Percentiles rank a stretch among this genome's conserved stretches.
Evolutionary conservation across 1,139 yeast species (phyloP).

Genomic region (Yamadazyma epiphylla): DNA sequence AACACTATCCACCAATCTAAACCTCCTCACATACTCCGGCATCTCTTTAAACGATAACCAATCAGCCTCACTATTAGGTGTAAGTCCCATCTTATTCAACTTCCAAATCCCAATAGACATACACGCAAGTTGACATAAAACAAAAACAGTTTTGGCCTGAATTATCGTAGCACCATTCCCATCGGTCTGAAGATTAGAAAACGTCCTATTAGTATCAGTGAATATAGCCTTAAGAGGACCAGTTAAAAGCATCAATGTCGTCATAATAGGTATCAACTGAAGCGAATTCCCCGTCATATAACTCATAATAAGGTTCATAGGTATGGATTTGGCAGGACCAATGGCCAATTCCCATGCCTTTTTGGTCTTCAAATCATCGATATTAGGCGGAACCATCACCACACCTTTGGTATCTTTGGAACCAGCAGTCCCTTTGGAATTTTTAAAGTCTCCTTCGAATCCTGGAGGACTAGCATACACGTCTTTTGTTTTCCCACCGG

Average conservation of each 20-base stretch:
- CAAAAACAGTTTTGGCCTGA: slow-evolving; percentile 31
- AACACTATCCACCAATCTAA: too few species aligned
- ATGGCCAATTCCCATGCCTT: slow-evolving; percentile 88
- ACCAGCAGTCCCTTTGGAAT: slow-evolving; percentile 3
- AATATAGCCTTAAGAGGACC: slow-evolving; percentile 75
- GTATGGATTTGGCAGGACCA: slow-evolving; percentile 80
- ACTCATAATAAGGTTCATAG: slow-evolving; percentile 87
- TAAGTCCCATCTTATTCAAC: slow-evolving; percentile 80
- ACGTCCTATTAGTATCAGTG: slow-evolving; percentile 45
- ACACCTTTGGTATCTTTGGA: background rate
- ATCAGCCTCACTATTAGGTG: slow-evolving; percentile 84
- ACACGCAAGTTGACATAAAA: slow-evolving; percentile 60
- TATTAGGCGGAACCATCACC: slow-evolving; percentile 4
- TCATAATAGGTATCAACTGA: slow-evolving; percentile 87
- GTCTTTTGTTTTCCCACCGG: slow-evolving; percentile 10
- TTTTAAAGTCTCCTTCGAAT: slow-evolving; percentile 7
- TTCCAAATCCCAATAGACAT: slow-evolving; percentile 83
- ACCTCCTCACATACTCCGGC: background rate
- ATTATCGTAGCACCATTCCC: slow-evolving; percentile 40
- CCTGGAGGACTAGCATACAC: slow-evolving; percentile 19
- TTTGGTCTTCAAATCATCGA: slow-evolving; percentile 42
- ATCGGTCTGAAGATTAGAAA: slow-evolving; percentile 33
- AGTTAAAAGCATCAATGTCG: slow-evolving; percentile 80
- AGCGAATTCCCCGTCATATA: slow-evolving; percentile 92
- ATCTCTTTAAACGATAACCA: slow-evolving; percentile 82